These are phyloP conservation scores for Carex littledalei DNA, from an alignment of 176 grass and related monocot species.

Conservation along the genomic window DNA sequence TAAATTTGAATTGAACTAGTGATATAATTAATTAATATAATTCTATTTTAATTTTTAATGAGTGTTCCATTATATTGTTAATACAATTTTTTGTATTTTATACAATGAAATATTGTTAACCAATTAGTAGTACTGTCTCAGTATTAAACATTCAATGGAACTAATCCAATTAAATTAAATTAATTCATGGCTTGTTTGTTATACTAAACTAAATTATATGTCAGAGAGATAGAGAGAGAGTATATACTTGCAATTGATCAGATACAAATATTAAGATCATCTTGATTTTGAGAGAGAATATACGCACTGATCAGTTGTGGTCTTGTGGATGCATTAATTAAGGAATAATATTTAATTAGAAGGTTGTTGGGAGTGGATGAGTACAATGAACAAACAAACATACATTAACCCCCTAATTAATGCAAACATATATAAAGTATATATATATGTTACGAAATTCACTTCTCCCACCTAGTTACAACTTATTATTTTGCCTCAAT, in stretches of 20 bases:
- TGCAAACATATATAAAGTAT: background rate
- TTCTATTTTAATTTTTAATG: background rate
- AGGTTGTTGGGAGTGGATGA: background rate
- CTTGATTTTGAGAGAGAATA: no score
- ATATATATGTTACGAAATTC: background rate
- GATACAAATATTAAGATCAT: background rate
- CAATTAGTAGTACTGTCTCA: background rate
- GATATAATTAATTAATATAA: background rate
- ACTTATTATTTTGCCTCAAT: background rate
- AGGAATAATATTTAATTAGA: background rate
- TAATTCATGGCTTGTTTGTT: background rate
- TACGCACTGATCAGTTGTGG: no score
- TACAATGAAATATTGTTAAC: background rate
- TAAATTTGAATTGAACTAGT: background rate
- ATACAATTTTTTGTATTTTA: background rate
- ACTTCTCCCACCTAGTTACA: background rate
- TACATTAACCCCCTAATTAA: background rate
- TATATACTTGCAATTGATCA: background rate
- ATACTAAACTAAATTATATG: background rate
- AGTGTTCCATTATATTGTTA: background rate
- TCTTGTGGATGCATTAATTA: background rate
- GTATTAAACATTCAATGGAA: background rate
- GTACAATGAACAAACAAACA: background rate
- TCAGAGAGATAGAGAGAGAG: no score
- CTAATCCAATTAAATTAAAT: background rate